Conservation (phyloP, 257 asterid species). For the Nyctanthes arbortristis region DNA sequence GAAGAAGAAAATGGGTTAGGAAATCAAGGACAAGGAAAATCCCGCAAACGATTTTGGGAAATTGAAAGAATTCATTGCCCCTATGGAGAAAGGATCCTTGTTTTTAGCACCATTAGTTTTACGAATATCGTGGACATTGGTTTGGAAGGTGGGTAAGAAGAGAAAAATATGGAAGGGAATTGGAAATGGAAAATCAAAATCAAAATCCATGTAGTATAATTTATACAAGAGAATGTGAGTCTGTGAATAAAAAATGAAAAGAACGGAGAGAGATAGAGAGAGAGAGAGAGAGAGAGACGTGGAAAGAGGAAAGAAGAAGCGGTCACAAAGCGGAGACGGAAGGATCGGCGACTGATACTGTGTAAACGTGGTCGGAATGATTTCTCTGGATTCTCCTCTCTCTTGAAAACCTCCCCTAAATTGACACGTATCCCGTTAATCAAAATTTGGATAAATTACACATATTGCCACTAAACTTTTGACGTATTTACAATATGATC, state of each 20-base stretch:
- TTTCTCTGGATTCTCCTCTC: constrained; percentile 21
- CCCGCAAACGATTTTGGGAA: neutral
- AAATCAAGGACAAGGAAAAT: neutral
- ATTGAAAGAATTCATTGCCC: constrained; percentile 7
- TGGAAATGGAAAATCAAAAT: constrained; percentile 34
- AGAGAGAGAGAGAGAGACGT: constrained; percentile 24
- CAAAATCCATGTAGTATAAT: too few relatives aligned
- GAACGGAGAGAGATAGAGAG: constrained; percentile 2
- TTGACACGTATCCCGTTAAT: too few relatives aligned
- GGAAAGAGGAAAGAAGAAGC: constrained; percentile 24
- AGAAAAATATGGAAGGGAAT: constrained; percentile 26
- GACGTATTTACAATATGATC: too few relatives aligned
- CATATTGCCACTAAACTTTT: too few relatives aligned
- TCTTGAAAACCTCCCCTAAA: constrained; percentile 2
- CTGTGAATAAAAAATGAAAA: neutral
- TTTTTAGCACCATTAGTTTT: constrained; percentile 12
- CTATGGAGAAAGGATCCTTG: constrained; percentile 14
- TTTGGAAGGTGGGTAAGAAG: constrained; percentile 20
- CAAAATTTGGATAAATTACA: too few relatives aligned
- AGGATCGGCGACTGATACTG: constrained; percentile 44
- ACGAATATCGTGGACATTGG: constrained; percentile 12
- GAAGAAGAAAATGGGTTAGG: too few relatives aligned
- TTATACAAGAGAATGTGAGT: too few relatives aligned
- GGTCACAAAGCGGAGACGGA: constrained; percentile 34
- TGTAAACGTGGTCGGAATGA: constrained; percentile 29